A percentile compares a stretch with the other conserved stretches of the same genome.
Conservation (phyloP, 306 rosid species). For the Gleditsia sinensis region DNA sequence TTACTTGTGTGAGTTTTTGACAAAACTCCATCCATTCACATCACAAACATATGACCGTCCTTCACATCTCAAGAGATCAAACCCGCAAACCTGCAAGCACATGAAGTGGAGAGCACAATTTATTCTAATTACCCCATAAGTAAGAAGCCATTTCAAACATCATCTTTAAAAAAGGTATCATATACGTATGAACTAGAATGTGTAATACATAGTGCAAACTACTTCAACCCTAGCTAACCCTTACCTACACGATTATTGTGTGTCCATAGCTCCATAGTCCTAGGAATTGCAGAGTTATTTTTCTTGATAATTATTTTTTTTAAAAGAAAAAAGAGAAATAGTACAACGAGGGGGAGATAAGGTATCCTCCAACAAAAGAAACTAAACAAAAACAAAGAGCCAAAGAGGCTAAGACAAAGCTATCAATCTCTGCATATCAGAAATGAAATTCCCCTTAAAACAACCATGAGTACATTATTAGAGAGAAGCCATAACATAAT, state of each 20-base stretch:
- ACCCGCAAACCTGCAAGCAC: constrained; percentile 86
- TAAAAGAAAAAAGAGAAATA: neutral
- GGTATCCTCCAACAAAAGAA: neutral
- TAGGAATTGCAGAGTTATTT: neutral
- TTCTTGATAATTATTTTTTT: neutral
- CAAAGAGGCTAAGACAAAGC: neutral
- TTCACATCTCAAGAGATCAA: constrained; percentile 94
- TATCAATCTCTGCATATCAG: neutral
- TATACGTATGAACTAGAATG: neutral
- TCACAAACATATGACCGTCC: constrained; percentile 98
- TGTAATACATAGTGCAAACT: constrained; percentile 15
- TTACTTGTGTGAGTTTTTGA: constrained; percentile 97
- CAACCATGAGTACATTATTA: neutral
- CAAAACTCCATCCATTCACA: constrained; percentile 99
- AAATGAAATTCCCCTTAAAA: neutral
- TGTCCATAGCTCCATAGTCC: neutral
- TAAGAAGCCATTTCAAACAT: neutral
- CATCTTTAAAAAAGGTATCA: constrained; percentile 20
- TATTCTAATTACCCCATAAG: neutral
- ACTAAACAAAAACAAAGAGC: neutral
- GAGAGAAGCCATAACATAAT: neutral
- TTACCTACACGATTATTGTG: neutral
- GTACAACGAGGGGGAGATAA: neutral
- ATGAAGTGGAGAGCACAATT: constrained; percentile 19
- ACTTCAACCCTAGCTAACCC: neutral